Percentiles rank a stretch among this genome's conserved stretches.
These are phyloP conservation scores for Penicillium sp. DNA, from an alignment of 2,329 filamentous ascomycete genomes.

Conservation along the genomic window DNA sequence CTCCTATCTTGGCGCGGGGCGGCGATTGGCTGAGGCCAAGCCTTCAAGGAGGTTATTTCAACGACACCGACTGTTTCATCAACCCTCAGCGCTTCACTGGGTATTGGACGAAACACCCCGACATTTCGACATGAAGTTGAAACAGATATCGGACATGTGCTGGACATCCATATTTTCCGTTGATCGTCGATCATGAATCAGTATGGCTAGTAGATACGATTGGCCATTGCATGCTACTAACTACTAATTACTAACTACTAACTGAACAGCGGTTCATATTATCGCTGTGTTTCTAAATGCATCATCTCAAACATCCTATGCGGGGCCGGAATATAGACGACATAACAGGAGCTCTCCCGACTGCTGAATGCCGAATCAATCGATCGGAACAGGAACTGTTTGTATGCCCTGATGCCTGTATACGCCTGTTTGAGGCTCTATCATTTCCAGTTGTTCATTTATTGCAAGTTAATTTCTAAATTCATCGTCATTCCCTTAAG, in stretches of 20 bases:
- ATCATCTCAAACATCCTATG: neutral
- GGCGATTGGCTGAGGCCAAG: neutral
- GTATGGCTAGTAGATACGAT: no score
- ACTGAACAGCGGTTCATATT: neutral
- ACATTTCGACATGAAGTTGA: neutral
- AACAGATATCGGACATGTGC: neutral
- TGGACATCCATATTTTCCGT: neutral
- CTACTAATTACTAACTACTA: neutral
- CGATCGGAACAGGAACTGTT: neutral
- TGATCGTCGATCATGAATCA: neutral
- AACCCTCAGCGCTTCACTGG: neutral
- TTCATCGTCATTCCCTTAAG: neutral
- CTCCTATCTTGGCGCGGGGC: neutral
- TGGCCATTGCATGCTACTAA: neutral
- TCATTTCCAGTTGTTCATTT: neutral
- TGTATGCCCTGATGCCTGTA: neutral
- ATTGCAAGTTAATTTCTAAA: neutral
- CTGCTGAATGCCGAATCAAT: neutral
- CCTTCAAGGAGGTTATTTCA: neutral
- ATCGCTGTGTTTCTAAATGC: neutral
- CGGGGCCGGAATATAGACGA: neutral
- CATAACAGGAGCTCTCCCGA: constrained; percentile 4
- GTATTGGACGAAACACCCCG: neutral
- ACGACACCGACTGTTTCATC: neutral
- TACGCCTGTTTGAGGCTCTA: neutral